A percentile compares a stretch with the other conserved stretches of the same genome.
Evolutionary conservation across 129 eudicot species (phyloP).

Genomic region (Artemisia annua): DNA sequence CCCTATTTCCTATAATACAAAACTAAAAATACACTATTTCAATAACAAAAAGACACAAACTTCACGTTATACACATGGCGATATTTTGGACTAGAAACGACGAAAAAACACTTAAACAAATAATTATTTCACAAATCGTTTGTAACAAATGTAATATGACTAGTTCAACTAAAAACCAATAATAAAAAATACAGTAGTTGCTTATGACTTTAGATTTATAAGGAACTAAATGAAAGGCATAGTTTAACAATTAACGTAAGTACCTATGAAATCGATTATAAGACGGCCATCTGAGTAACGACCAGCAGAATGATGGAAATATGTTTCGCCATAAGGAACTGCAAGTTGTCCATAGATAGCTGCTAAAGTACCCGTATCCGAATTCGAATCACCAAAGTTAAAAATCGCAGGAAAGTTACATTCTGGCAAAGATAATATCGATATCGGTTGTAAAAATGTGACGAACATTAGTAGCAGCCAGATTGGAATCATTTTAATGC

Average conservation of each 20-base stretch:
- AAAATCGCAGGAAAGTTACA: slow-evolving; percentile 46
- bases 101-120: no score
- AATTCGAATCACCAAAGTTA: slow-evolving; percentile 65
- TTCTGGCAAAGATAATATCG: slow-evolving; percentile 20
- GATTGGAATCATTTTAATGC: slow-evolving; percentile 17
- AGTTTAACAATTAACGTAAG: no score
- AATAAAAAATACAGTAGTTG: no score
- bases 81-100: no score
- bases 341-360: slow-evolving; percentile 48
- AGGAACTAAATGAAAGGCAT: neutral
- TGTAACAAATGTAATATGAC: no score
- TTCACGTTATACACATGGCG: no score
- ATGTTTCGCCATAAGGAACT: neutral
- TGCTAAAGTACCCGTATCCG: slow-evolving; percentile 56
- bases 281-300: slow-evolving; percentile 56
- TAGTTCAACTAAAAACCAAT: no score
- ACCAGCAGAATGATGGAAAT: slow-evolving; percentile 31
- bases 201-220: no score
- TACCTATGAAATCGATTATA: slow-evolving; percentile 55
- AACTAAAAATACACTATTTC: no score
- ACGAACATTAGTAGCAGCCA: slow-evolving; percentile 1
- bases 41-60: no score
- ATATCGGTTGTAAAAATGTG: slow-evolving; percentile 20
- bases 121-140: no score
- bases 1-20: no score